Evolutionary conservation across 2,329 filamentous ascomycete genomes (phyloP).

Genomic region (Sclerotinia subarctica): DNA sequence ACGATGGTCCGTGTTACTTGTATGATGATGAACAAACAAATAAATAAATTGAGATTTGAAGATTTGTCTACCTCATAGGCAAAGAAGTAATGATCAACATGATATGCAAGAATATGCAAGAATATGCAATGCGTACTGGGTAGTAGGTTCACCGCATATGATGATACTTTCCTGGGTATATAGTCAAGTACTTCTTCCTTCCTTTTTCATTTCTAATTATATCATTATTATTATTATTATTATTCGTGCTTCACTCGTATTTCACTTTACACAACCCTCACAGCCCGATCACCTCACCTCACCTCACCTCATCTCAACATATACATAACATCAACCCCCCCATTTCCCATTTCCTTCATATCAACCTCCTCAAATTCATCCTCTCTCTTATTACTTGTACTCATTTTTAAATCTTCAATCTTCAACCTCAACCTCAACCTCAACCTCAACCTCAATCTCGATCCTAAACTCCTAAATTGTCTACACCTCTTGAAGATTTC

Average conservation of each 20-base stretch:
- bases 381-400: background rate
- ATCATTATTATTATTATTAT: background rate
- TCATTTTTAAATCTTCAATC: slow-evolving; percentile 11
- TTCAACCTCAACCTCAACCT: background rate
- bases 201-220: background rate
- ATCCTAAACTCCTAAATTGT: background rate
- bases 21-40: background rate
- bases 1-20: background rate
- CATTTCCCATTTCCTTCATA: background rate
- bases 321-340: background rate
- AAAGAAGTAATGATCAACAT: slow-evolving; percentile 4
- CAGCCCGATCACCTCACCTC: background rate
- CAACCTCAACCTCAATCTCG: background rate
- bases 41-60: background rate
- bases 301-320: background rate
- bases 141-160: background rate
- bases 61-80: background rate
- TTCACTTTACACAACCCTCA: background rate
- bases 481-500: slow-evolving; percentile 4
- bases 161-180: background rate
- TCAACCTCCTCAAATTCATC: background rate
- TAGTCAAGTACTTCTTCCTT: background rate
- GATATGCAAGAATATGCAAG: background rate
- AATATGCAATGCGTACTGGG: background rate
- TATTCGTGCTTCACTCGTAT: background rate